Conservation (phyloP, 2,329 filamentous ascomycete species). For the Colletotrichum abscissum region DNA sequence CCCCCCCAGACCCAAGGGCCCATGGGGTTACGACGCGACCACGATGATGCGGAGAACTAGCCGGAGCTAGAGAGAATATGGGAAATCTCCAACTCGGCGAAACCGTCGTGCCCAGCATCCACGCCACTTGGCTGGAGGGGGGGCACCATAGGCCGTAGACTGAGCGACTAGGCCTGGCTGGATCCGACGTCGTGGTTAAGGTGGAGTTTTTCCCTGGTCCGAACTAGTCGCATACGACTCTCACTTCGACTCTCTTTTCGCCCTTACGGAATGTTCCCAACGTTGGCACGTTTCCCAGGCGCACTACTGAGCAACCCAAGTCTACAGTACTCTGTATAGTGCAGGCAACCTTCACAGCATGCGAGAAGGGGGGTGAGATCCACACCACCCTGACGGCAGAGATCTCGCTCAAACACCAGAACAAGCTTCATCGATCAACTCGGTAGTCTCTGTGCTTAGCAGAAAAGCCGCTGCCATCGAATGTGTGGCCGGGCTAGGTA, state of each 20-base stretch:
- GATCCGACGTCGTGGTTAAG: conserved; percentile 1
- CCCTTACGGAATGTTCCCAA: neutral
- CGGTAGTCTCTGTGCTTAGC: neutral
- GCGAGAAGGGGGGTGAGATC: neutral
- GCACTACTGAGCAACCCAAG: no score
- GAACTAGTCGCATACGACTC: neutral
- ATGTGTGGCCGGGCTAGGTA: neutral
- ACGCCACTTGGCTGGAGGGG: neutral
- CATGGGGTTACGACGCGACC: neutral
- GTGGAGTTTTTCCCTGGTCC: neutral
- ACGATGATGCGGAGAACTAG: neutral
- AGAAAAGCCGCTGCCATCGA: neutral
- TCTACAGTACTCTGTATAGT: no score
- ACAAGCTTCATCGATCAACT: neutral
- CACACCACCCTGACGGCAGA: neutral
- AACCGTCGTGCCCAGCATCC: neutral
- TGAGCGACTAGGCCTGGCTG: neutral
- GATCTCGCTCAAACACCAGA: conserved; percentile 15
- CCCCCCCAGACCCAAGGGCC: neutral
- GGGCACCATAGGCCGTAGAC: neutral
- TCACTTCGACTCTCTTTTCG: neutral
- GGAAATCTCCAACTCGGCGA: neutral
- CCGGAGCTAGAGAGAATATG: neutral
- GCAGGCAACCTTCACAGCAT: neutral
- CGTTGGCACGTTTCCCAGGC: neutral